Percentiles rank a stretch among this genome's conserved stretches.
Evolutionary conservation across 441 rosid genomes (phyloP).

Genomic region (Biscutella laevigata): DNA sequence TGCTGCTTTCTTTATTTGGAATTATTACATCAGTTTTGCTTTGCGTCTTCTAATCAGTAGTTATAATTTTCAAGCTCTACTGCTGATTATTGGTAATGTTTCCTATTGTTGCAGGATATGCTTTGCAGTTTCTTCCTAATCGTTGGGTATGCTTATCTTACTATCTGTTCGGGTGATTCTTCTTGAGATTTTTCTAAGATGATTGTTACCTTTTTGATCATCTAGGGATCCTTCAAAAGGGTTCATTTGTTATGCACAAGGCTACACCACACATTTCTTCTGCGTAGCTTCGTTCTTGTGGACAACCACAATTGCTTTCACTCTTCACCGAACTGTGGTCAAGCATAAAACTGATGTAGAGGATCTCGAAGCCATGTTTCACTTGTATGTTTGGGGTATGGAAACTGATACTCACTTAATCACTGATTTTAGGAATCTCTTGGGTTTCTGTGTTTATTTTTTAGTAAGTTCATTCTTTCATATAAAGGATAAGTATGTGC

Average conservation of each 20-base stretch:
- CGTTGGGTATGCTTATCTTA: slow-evolving; percentile 46
- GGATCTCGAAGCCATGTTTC: slow-evolving; percentile 91
- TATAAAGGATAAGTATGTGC: background rate
- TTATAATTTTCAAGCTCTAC: background rate
- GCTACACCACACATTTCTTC: slow-evolving; percentile 83
- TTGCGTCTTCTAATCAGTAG: background rate
- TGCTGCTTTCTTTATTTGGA: background rate
- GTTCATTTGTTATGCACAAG: slow-evolving; percentile 79
- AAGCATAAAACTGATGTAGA: slow-evolving; percentile 87
- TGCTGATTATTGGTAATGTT: slow-evolving; percentile 6
- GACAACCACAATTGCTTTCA: slow-evolving; percentile 93
- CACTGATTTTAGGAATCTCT: background rate
- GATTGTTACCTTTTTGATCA: slow-evolving; percentile 4
- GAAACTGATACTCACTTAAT: background rate
- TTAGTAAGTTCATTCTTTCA: background rate
- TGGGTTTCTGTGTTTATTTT: background rate
- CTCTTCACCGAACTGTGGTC: slow-evolving; percentile 92
- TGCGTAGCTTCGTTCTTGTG: slow-evolving; percentile 89
- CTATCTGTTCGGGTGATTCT: background rate
- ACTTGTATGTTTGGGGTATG: slow-evolving; percentile 95
- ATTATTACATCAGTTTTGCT: background rate
- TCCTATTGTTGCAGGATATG: slow-evolving; percentile 55
- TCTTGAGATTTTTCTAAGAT: background rate
- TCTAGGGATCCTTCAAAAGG: slow-evolving; percentile 89
- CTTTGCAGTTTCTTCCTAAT: slow-evolving; percentile 88